Conservation (phyloP, 768 basidiomycete species). For the Fomitopsis serialis region DNA sequence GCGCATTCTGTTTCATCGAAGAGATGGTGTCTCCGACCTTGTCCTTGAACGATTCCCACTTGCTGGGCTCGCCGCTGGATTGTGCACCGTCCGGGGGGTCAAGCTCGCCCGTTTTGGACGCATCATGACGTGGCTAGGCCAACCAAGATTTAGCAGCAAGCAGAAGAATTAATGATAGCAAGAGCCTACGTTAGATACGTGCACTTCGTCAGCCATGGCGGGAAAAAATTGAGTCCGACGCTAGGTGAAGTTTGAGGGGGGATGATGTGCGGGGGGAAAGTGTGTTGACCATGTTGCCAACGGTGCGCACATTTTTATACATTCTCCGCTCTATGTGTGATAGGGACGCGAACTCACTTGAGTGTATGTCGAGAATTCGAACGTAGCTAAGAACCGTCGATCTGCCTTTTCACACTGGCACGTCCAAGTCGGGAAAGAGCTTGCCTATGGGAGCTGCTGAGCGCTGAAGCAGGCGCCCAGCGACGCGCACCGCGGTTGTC, state of each 20-base stretch:
- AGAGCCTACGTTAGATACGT: background rate
- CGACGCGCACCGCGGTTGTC: too few relatives aligned
- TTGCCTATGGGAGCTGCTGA: too few relatives aligned
- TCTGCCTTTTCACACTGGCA: too few relatives aligned
- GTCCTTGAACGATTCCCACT: conserved; percentile 1
- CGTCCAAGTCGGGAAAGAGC: too few relatives aligned
- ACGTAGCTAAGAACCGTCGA: too few relatives aligned
- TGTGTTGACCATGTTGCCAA: background rate
- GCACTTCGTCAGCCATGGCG: background rate
- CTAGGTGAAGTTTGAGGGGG: background rate
- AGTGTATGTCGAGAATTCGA: too few relatives aligned
- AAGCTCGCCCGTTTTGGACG: background rate
- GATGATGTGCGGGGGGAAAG: background rate
- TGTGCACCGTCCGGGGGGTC: background rate
- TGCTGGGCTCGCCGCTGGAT: background rate
- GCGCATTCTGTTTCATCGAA: background rate
- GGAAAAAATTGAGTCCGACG: background rate
- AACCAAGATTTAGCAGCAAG: background rate
- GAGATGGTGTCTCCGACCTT: background rate
- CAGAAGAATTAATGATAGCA: background rate
- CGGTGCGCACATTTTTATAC: too few relatives aligned
- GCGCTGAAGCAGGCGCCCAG: too few relatives aligned
- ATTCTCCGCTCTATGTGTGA: background rate
- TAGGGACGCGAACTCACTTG: too few relatives aligned
- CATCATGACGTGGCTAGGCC: background rate